Evolutionary conservation across 2,329 filamentous ascomycete genomes (phyloP).

Genomic region (Ilyonectria mors-panacis): DNA sequence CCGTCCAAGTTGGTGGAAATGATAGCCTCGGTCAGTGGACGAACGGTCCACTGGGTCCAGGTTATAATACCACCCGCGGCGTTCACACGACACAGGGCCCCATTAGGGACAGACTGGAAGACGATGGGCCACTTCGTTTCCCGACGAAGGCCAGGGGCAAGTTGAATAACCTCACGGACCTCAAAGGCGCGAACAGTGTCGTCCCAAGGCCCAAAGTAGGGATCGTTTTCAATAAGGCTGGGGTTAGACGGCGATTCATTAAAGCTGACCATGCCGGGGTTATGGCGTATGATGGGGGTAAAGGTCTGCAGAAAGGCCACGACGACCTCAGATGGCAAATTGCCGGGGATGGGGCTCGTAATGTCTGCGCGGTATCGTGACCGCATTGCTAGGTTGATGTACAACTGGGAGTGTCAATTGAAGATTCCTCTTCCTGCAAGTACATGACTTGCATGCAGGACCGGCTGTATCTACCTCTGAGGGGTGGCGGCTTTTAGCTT

Average conservation of each 20-base stretch:
- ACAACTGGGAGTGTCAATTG: too few species aligned
- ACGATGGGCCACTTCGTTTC: slow-evolving; percentile 57
- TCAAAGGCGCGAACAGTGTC: slow-evolving; percentile 50
- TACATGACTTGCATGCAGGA: too few species aligned
- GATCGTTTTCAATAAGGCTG: slow-evolving; percentile 52
- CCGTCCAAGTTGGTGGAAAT: slow-evolving; percentile 17
- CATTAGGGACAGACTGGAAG: slow-evolving; percentile 57
- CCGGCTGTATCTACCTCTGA: too few species aligned
- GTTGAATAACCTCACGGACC: slow-evolving; percentile 46
- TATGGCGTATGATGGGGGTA: slow-evolving; percentile 56
- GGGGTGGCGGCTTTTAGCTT: too few species aligned
- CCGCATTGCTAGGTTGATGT: slow-evolving; percentile 33
- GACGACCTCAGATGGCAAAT: slow-evolving; percentile 52
- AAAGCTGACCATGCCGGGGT: slow-evolving; percentile 52
- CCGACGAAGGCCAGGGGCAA: slow-evolving; percentile 56
- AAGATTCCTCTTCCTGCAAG: too few species aligned
- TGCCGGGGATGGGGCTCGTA: slow-evolving; percentile 56
- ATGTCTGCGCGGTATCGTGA: slow-evolving; percentile 38
- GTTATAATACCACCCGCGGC: slow-evolving; percentile 58
- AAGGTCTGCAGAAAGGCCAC: slow-evolving; percentile 56
- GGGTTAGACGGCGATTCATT: slow-evolving; percentile 50
- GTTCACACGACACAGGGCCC: slow-evolving; percentile 57
- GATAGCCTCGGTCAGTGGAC: slow-evolving; percentile 10
- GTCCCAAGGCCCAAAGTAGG: slow-evolving; percentile 56
- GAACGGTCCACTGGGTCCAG: slow-evolving; percentile 52